Conservation (phyloP, 139 green algal genomes). For the Coelastrella sp. region DNA sequence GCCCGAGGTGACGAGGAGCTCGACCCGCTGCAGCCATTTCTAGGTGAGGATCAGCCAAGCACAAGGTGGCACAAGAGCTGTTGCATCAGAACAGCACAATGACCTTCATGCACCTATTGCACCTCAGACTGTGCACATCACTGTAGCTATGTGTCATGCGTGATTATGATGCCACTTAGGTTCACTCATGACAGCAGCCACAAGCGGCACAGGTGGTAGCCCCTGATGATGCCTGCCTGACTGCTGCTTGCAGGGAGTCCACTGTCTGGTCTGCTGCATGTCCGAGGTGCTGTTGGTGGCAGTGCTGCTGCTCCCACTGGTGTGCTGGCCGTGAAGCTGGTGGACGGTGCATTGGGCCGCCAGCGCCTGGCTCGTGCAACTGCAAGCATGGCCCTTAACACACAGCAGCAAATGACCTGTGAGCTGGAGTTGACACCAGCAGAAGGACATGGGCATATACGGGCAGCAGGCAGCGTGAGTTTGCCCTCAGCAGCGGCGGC, state of each 20-base stretch:
- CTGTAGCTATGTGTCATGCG: no score
- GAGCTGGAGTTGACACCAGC: conserved; percentile 71
- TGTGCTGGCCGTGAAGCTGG: conserved; percentile 70
- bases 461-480: conserved; percentile 52
- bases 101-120: no score
- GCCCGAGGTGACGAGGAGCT: not conserved
- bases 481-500: not conserved
- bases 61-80: no score
- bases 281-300: conserved; percentile 75
- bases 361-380: conserved; percentile 62
- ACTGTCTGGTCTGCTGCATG: conserved; percentile 85
- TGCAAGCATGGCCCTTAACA: conserved; percentile 34
- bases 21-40: conserved; percentile 41
- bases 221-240: not conserved
- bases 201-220: no score
- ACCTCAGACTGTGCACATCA: no score
- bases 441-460: conserved; percentile 65
- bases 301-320: conserved; percentile 53
- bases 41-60: conserved; percentile 15
- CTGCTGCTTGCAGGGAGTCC: conserved; percentile 53
- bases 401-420: conserved; percentile 47
- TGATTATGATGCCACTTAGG: no score
- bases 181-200: no score
- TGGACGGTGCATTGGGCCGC: conserved; percentile 77
- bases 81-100: no score